phyloP scores from a whole-genome alignment of 306 rosid species.

The Quillaja saponaria region DNA sequence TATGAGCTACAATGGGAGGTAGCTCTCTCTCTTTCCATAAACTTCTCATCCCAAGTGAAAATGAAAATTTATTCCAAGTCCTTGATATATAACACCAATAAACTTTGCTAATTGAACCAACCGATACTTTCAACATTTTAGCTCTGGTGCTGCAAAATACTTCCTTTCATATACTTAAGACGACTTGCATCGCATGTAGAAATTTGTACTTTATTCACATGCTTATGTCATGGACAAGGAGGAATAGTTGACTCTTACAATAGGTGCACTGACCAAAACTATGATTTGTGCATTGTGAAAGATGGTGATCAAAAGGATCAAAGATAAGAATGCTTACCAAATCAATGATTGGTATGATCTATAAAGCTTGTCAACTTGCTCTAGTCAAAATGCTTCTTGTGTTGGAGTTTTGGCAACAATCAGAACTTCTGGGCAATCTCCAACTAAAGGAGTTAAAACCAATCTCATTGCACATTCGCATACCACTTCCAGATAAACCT shows the following conservation, averaged over 20 bases:
- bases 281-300: slow-evolving; percentile 21
- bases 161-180: too few species aligned
- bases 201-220: slow-evolving; percentile 8
- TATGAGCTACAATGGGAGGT: too few species aligned
- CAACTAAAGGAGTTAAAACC: slow-evolving; percentile 37
- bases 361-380: slow-evolving; percentile 51
- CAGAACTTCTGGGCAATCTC: slow-evolving; percentile 75
- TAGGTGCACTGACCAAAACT: slow-evolving; percentile 31
- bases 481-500: slow-evolving; percentile 44
- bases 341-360: slow-evolving; percentile 7
- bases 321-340: slow-evolving; percentile 33
- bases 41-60: too few species aligned
- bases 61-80: too few species aligned
- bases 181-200: too few species aligned
- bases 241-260: slow-evolving; percentile 28
- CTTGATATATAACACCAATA: too few species aligned
- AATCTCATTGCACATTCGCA: slow-evolving; percentile 40
- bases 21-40: too few species aligned
- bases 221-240: slow-evolving; percentile 35
- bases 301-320: slow-evolving; percentile 20
- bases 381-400: slow-evolving; percentile 38
- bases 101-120: too few species aligned
- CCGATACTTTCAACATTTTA: too few species aligned
- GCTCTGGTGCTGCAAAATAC: too few species aligned
- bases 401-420: slow-evolving; percentile 50